Base-by-base conservation (phyloP, 2,329 filamentous ascomycete species). In the Ceratocystis huliohia region DNA sequence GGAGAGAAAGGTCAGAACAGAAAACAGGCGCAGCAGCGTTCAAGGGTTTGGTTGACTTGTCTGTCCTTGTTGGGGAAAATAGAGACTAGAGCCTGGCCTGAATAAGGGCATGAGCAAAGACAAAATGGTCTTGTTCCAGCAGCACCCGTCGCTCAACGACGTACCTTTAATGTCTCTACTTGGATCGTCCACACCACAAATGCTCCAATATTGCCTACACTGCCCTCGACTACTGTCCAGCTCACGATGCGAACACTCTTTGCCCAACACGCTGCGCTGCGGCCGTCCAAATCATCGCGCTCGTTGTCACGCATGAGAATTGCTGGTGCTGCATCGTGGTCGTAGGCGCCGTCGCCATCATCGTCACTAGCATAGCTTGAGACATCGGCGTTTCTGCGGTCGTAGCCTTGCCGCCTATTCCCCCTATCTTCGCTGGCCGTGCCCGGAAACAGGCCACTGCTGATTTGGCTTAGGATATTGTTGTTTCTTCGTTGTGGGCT, bases 181-280 rank as follows among this genome's bases (percentile, higher is more conserved):
- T 82, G 85, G 72, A 94, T 91, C 73, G 91, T 94, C 89, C 90
- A 99, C 6, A 96, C 91, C 1, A 96, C 90, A 77, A 97, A 99
- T 1, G 92, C 89, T n/a, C 93, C 93, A 33, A 85, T 80, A 70
- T 80, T 83, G 15, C 80, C 82, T 45, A 80, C 74, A 69, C 81
- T 80, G 63, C 82, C 79, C 68, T 84, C 82, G 59, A 87, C 80
- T 22, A 84, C 71, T 10, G 82, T 81, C 72, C 82, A 76, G 71
- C 84, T 81, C 46, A 79, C 77, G 53, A 87, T 79, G 70, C 82
- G 78, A 65, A 86, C 84, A 72, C 82, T 84, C 74, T 79, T 81
- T 37, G 84, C 84, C 84, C 84, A 87, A 74, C 84, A 87, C 13
- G 82, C 83, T 68, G 77, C 79, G 72, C 82, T 83, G 68, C 79